Base-by-base conservation (phyloP, 176 grass and related monocot genomes). In the Alloteropsis semialata region DNA sequence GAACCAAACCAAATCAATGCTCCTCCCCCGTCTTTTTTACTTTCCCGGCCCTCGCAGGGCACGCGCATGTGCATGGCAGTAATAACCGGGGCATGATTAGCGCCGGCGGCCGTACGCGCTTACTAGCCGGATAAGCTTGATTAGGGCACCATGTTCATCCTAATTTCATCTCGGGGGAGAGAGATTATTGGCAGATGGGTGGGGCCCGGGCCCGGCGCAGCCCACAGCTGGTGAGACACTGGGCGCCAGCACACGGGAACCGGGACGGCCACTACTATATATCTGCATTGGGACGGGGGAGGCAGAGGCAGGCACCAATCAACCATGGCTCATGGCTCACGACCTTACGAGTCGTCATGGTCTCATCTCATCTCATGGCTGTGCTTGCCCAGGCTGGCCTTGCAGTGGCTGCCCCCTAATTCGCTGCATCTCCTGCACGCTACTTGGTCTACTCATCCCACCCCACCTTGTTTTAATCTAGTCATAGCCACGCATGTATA, bases 341-440 rank as follows among this genome's bases (percentile, higher is more conserved):
- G 38, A n/a, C 75, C 25, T 30, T 57, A 78, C 30, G 29, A 50
- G 77, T 65, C 60, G 76, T 65, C 63, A 41, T 65, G 77, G 60
- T 5, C 27, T 55, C 58, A 29, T 28, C 24, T 28, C 51, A 21
- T 56, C 33, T 37, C 18, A 25, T 87, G 74, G 38, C 49, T 48
- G 72, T 65, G 85, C 60, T 79, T 63, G 81, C 49, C 88, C 81
- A 93, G 91, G 53, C 87, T 90, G 91, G 80, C 72, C 81, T 85
- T 30, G 65, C 75, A 78, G 69, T 91, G 67, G 56, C 60, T 84
- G 45, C 65, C 48, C 36, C 73, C 73, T 48, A 64, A 27, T 73
- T 83, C 5, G 24, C 50, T 57, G 65, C 78, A 80, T 27, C 5
- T 27, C 11, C 63, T 67, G 78, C 79, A 17, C 10, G 61, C 72